Evolutionary conservation across 208 protist species (phyloP), one percentile per base, ranked within the genome.

Genomic region (Leishmania lainsoni): DNA sequence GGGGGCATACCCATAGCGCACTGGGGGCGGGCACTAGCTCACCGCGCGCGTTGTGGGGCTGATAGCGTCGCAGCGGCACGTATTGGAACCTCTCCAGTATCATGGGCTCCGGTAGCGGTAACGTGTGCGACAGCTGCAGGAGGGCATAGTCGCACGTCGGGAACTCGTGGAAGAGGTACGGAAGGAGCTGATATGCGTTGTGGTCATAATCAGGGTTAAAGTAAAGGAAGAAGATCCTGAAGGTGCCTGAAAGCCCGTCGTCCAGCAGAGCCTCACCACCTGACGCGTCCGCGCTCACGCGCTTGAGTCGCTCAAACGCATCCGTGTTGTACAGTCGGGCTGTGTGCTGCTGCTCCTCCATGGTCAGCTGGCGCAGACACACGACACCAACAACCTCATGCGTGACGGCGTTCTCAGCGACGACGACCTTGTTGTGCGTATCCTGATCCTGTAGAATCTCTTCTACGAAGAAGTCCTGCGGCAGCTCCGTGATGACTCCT

Each of bases 371-470:
- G 26, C 88, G 88, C 32, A 97, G 75, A 75, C 95, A 97, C 70
- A 91, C 91, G 32, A 98, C 82, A 22, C 93, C 94, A 66, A 96
- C 93, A 56, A 97, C 87, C 5, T 83, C 85, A 69, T 96, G 92
- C 14, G 91, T 97, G 48, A 82, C 52, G 26, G 87, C 74, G 80
- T 97, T 91, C 80, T 98, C 94, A 1, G 95, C 95, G 29, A 96
- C 86, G 58, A 95, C 51, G 17, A 97, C 93, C 75, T 96, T 96
- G 78, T 97, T 84, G 59, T 81, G 74, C 26, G 39, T 75, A 75
- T 97, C 89, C 84, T 98, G 95, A 66, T 95, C 83, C 83, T 97
- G 93, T 29, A 98, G 84, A 22, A 94, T 78, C 86, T 98, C 95
- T 29, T 97, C 95, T 35, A 98, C 77, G 78, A 90, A 98, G 78